phyloP scores from a whole-genome alignment of 2,329 filamentous ascomycete genomes.

The Decorospora gaudefroyi region DNA sequence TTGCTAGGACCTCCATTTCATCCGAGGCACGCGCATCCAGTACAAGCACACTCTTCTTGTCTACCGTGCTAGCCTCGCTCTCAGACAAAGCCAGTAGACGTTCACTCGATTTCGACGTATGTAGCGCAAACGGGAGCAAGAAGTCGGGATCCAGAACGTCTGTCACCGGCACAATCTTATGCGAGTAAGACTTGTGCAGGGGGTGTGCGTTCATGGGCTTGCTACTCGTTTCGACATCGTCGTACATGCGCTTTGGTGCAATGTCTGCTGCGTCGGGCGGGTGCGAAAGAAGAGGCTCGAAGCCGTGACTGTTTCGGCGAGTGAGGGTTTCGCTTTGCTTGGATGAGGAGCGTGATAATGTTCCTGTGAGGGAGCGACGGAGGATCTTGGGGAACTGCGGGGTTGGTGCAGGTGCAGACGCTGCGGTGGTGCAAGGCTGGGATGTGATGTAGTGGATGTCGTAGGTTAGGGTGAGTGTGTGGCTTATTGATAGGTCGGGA shows the following conservation, averaged over 20 bases:
- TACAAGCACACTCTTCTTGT: slow-evolving; percentile 45
- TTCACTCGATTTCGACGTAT: slow-evolving; percentile 20
- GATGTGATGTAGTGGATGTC: slow-evolving; percentile 61
- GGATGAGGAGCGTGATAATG: slow-evolving; percentile 40
- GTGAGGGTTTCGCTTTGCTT: slow-evolving; percentile 37
- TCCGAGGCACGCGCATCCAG: slow-evolving; percentile 62
- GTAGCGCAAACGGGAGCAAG: slow-evolving; percentile 30
- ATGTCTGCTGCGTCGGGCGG: slow-evolving; percentile 37
- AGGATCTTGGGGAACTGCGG: slow-evolving; percentile 28
- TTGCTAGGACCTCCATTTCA: slow-evolving; percentile 70
- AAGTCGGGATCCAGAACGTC: slow-evolving; percentile 38
- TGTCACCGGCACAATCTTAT: slow-evolving; percentile 44
- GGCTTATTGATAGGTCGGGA: slow-evolving; percentile 12
- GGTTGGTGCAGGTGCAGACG: slow-evolving; percentile 21
- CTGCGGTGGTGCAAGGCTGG: slow-evolving; percentile 57
- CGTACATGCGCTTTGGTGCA: slow-evolving; percentile 34
- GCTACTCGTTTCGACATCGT: slow-evolving; percentile 13
- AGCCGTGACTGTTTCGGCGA: slow-evolving; percentile 43
- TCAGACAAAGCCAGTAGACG: slow-evolving; percentile 20
- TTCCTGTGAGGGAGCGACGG: slow-evolving; percentile 29
- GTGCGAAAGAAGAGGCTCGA: slow-evolving; percentile 43
- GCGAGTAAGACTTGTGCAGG: slow-evolving; percentile 48
- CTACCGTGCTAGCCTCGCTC: slow-evolving; percentile 17
- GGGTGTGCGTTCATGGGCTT: slow-evolving; percentile 46
- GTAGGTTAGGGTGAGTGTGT: slow-evolving; percentile 50